Percentiles rank a stretch among this genome's conserved stretches.
These are phyloP conservation scores for Phoenix dactylifera DNA, from an alignment of 176 grass and related monocot species.

Conservation along the genomic window DNA sequence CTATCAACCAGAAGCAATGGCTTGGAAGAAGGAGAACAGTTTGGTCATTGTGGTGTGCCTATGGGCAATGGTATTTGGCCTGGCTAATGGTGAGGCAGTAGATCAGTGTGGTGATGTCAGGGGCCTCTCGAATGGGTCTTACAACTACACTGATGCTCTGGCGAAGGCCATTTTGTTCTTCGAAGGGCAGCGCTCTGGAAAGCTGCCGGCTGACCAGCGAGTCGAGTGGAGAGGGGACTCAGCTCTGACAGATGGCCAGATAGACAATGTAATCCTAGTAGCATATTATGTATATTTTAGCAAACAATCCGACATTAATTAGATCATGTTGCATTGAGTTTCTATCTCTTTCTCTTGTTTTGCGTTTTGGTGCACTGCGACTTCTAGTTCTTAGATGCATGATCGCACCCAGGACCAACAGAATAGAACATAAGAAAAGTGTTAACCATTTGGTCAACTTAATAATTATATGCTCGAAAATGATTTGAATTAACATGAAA, in stretches of 20 bases:
- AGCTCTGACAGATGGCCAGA: constrained; percentile 33
- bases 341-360: no score
- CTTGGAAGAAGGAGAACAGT: no score
- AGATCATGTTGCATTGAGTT: not conserved
- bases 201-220: constrained; percentile 34
- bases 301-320: not conserved
- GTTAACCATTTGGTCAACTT: no score
- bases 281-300: not conserved
- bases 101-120: no score
- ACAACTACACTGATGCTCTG: constrained; percentile 30
- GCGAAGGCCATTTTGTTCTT: constrained; percentile 43
- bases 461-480: not conserved
- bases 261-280: constrained; percentile 27
- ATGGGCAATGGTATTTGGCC: no score
- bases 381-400: no score
- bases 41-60: no score
- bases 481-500: not conserved
- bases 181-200: constrained; percentile 45
- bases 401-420: no score
- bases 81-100: no score
- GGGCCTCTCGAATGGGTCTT: not conserved
- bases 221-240: constrained; percentile 35
- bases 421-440: no score
- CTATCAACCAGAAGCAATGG: no score
- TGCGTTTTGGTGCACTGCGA: no score